Evolutionary conservation across 768 basidiomycete species (phyloP).

Genomic region (Rhodotorula toruloides): DNA sequence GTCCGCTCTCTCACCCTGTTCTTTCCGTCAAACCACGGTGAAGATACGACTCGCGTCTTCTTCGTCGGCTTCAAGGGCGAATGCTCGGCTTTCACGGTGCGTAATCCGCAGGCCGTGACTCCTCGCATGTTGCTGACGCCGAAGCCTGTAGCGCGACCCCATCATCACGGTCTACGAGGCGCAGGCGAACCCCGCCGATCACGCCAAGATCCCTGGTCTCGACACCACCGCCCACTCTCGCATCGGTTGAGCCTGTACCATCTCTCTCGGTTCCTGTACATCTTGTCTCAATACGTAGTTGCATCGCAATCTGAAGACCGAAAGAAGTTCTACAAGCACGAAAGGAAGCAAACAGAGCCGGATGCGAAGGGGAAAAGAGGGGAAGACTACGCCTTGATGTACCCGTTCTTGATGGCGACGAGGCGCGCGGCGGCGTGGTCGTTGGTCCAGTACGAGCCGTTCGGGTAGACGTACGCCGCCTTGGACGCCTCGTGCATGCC

Average conservation of each 20-base stretch:
- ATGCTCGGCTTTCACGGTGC: constrained; percentile 26
- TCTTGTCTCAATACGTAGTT: background rate
- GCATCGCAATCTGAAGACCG: background rate
- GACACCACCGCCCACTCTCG: constrained; percentile 14
- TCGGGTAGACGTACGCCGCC: constrained; percentile 76
- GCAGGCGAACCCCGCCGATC: constrained; percentile 49
- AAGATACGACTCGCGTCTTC: constrained; percentile 47
- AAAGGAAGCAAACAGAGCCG: background rate
- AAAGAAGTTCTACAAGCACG: background rate
- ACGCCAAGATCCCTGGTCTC: constrained; percentile 39
- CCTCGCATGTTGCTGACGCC: constrained; percentile 30
- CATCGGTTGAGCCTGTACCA: constrained; percentile 5
- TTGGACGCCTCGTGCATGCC: constrained; percentile 81
- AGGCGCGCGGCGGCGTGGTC: background rate
- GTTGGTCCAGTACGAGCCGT: constrained; percentile 68
- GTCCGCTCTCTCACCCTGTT: constrained; percentile 47
- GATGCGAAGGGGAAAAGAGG: background rate
- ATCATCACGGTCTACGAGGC: constrained; percentile 49
- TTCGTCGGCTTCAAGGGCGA: constrained; percentile 50
- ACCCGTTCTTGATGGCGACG: background rate
- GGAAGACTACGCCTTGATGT: background rate
- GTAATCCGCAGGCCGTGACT: background rate
- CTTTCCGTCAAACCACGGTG: constrained; percentile 49
- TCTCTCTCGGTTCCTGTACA: too few species aligned
- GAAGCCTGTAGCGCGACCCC: constrained; percentile 42